phyloP scores from a whole-genome alignment of 345 rosid species.

The Chamaenerion angustifolium region DNA sequence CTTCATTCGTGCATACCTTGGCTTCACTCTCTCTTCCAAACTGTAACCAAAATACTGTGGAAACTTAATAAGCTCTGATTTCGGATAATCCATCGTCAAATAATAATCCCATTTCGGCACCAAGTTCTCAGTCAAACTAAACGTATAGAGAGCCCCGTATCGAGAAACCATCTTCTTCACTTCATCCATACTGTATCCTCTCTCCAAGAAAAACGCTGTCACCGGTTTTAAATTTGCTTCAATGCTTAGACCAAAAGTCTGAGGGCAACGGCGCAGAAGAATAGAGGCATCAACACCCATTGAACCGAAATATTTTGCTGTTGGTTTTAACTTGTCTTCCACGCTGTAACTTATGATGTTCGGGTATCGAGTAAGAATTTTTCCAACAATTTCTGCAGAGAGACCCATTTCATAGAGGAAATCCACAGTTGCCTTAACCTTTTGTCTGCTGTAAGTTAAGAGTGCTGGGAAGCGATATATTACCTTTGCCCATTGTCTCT shows the following conservation, averaged over 20 bases:
- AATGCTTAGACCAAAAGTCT: slow-evolving; percentile 67
- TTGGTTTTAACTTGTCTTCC: slow-evolving; percentile 69
- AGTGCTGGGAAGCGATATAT: slow-evolving; percentile 71
- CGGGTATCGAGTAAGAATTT: slow-evolving; percentile 59
- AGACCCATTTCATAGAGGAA: slow-evolving; percentile 67
- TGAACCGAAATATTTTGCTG: slow-evolving; percentile 51
- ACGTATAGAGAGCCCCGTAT: slow-evolving; percentile 63
- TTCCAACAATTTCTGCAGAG: slow-evolving; percentile 46
- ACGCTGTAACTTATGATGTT: slow-evolving; percentile 66
- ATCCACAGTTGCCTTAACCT: slow-evolving; percentile 38
- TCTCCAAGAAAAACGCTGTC: slow-evolving; percentile 55
- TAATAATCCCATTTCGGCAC: slow-evolving; percentile 84
- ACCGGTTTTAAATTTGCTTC: slow-evolving; percentile 73
- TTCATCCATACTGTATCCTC: slow-evolving; percentile 48
- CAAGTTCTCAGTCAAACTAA: slow-evolving; percentile 65
- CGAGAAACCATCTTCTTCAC: slow-evolving; percentile 61
- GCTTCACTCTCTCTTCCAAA: slow-evolving; percentile 71
- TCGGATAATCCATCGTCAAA: slow-evolving; percentile 70
- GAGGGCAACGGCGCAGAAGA: slow-evolving; percentile 64
- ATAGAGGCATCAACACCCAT: slow-evolving; percentile 50
- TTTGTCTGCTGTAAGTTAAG: slow-evolving; percentile 71
- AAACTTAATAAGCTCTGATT: slow-evolving; percentile 62
- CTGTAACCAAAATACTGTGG: slow-evolving; percentile 91
- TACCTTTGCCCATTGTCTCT: slow-evolving; percentile 76
- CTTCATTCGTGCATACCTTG: slow-evolving; percentile 57